Percentiles rank a stretch among this genome's conserved stretches.
Evolutionary conservation across 108 stramenopile genomes (phyloP).

Genomic region (Skeletonema marinoi): DNA sequence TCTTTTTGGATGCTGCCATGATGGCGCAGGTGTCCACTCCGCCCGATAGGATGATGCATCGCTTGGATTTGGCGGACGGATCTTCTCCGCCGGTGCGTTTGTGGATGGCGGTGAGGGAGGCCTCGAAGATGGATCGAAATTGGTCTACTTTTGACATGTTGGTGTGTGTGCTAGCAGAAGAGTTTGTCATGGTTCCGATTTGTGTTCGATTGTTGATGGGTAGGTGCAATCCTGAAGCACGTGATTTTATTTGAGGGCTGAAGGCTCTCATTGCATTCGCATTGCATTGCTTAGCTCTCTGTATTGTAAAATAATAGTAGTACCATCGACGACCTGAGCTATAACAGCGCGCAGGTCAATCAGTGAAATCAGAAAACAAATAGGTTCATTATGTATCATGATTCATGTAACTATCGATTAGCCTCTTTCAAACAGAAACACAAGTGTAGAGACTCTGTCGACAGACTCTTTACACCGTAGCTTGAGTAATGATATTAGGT

Average conservation of each 20-base stretch:
- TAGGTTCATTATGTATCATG: neutral
- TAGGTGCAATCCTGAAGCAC: neutral
- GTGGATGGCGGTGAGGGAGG: slow-evolving; percentile 24
- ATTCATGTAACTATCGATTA: neutral
- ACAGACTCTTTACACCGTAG: neutral
- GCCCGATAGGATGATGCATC: slow-evolving; percentile 50
- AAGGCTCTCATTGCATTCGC: no score
- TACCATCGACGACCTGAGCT: no score
- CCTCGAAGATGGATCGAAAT: slow-evolving; percentile 35
- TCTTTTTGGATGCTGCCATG: slow-evolving; percentile 32
- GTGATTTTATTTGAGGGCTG: neutral
- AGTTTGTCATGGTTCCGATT: neutral
- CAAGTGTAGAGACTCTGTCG: neutral
- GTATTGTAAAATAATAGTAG: no score
- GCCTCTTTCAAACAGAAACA: neutral
- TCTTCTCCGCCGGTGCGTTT: slow-evolving; percentile 9
- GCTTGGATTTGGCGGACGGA: slow-evolving; percentile 1
- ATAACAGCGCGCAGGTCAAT: no score
- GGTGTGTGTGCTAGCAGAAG: neutral
- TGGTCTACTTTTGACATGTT: slow-evolving; percentile 1
- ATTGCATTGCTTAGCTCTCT: no score
- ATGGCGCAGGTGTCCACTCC: slow-evolving; percentile 70
- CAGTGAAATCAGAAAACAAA: neutral
- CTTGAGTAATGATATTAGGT: neutral
- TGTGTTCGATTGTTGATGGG: no score